Conservation (phyloP, 2,329 filamentous ascomycete species). For the Apiospora phragmitis region DNA sequence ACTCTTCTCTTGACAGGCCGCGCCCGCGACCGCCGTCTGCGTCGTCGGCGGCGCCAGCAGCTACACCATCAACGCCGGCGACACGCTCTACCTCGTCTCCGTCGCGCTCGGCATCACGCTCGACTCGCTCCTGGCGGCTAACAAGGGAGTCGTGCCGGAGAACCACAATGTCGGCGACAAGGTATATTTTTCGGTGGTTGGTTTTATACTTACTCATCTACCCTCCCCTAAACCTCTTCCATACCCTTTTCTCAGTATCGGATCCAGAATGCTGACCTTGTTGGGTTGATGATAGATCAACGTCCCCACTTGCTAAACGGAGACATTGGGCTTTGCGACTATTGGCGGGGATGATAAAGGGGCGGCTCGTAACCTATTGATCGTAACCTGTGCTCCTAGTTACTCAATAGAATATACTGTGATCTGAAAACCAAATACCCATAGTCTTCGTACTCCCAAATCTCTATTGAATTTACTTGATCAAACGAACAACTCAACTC, state of each 20-base stretch:
- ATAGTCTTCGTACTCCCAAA: background rate
- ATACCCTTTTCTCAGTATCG: background rate
- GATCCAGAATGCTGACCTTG: background rate
- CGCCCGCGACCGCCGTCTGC: slow-evolving; percentile 3
- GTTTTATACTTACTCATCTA: too few species aligned
- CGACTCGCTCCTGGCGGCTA: background rate
- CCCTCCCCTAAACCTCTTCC: background rate
- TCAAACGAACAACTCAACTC: background rate
- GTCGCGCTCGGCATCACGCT: background rate
- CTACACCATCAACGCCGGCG: slow-evolving; percentile 4
- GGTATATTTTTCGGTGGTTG: background rate
- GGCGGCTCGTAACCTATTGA: background rate
- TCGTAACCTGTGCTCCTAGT: background rate
- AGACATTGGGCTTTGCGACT: background rate
- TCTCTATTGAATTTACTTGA: background rate
- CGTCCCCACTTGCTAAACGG: background rate
- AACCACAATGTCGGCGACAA: background rate
- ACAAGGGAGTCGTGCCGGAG: background rate
- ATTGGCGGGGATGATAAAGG: background rate
- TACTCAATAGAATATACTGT: slow-evolving; percentile 1
- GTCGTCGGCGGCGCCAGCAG: background rate
- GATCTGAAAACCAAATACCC: background rate
- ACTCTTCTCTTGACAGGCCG: background rate
- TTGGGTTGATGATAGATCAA: background rate
- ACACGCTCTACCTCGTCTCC: background rate